Evolutionary conservation across 331 rosid genomes (phyloP).

Genomic region (Spiraea crenata): DNA sequence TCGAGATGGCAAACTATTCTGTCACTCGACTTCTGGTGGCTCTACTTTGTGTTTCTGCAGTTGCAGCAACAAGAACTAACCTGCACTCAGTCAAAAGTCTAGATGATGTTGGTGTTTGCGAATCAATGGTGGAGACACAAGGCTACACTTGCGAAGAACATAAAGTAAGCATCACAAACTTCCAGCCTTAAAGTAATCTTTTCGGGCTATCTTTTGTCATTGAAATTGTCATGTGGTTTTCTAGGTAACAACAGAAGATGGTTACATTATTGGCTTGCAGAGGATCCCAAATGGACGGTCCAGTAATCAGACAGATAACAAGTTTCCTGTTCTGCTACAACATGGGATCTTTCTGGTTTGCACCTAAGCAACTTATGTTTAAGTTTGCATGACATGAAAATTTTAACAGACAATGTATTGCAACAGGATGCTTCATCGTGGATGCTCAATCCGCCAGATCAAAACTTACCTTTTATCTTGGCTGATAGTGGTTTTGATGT

Average conservation of each 20-base stretch:
- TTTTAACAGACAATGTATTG: background rate
- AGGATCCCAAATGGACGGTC: slow-evolving; percentile 56
- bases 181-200: background rate
- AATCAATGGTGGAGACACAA: slow-evolving; percentile 50
- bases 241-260: slow-evolving; percentile 77
- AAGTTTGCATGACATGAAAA: background rate
- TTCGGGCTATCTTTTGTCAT: background rate
- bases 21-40: slow-evolving; percentile 17
- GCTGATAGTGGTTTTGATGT: slow-evolving; percentile 76
- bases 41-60: slow-evolving; percentile 27
- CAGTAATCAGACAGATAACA: slow-evolving; percentile 24
- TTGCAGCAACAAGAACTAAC: slow-evolving; percentile 26
- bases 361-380: background rate
- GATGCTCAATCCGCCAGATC: slow-evolving; percentile 57
- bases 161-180: slow-evolving; percentile 27
- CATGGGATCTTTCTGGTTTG: slow-evolving; percentile 68
- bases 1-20: slow-evolving; percentile 23
- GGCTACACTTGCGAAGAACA: slow-evolving; percentile 75
- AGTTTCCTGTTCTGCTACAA: slow-evolving; percentile 61
- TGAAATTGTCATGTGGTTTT: slow-evolving; percentile 5
- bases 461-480: slow-evolving; percentile 64
- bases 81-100: background rate
- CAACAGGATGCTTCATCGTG: slow-evolving; percentile 70
- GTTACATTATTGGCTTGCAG: slow-evolving; percentile 67
- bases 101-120: slow-evolving; percentile 49